Conservation (phyloP, 257 asterid species). For the Schizonepeta tenuifolia region DNA sequence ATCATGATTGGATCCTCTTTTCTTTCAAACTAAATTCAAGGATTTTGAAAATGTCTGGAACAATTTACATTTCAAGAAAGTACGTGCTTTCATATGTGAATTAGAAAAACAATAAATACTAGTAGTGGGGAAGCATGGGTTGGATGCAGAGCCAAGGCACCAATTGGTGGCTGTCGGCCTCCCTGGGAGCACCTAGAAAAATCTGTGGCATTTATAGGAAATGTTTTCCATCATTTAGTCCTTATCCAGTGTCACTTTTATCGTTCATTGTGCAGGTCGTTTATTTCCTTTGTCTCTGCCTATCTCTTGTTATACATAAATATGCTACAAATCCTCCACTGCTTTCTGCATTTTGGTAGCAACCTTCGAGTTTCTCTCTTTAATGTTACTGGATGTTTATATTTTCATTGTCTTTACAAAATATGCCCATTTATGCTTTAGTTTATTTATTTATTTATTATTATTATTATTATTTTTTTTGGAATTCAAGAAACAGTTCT, state of each 20-base stretch:
- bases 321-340: constrained; percentile 2
- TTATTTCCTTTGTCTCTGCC: neutral
- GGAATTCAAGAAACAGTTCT: neutral
- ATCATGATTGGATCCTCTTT: neutral
- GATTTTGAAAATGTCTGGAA: neutral
- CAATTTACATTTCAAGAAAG: neutral
- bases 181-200: neutral
- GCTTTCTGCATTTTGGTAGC: neutral
- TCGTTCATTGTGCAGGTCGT: constrained; percentile 1
- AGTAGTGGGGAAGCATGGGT: neutral
- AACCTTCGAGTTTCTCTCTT: neutral
- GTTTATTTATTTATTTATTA: neutral
- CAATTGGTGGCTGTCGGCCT: neutral
- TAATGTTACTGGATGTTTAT: too few relatives aligned
- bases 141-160: neutral
- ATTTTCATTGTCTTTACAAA: neutral
- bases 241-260: neutral
- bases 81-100: neutral
- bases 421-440: neutral
- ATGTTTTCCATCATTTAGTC: neutral
- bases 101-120: neutral
- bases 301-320: neutral
- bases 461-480: too few relatives aligned
- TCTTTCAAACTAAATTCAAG: neutral
- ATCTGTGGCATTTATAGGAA: neutral